Evolutionary conservation across 345 rosid genomes (phyloP), one percentile per base, ranked within the genome.

Genomic region (Aquilaria sinensis): DNA sequence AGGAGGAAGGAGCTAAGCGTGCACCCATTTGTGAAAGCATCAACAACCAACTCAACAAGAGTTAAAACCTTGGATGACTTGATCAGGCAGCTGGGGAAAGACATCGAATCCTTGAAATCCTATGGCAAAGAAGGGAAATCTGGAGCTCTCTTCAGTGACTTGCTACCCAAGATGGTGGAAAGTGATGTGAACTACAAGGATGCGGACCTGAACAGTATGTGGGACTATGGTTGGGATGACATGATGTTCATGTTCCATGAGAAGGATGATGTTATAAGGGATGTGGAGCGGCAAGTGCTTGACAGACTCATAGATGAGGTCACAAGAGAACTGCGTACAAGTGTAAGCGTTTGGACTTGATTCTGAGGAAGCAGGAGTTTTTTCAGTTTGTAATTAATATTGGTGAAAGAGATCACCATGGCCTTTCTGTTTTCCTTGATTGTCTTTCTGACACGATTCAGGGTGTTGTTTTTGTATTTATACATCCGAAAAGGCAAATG

Each of bases 171-270:
- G 65, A 82, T 88, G 81, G 76, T 90, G 34, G 93, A 82, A 65
- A 63, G 58, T 45, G 97, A 94, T 69, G 72, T 94, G 43, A 14
- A 78, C 37, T 47, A 69, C 61, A 72, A 71, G 60, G 83, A 83
- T 37, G 82, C 85, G 13, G 91, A 81, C 69, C 34, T 87, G 60
- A 87, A 86, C 71, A 88, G 88, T 48, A 88, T 86, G 93, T 90
- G 99, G 97, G 97, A 94, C 52, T 70, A 73, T 64, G 92, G 91
- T 13, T 90, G 99, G 99, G 73, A 81, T 9, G 70, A 66, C 47
- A 65, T 33, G 46, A 73, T 64, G 82, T 47, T 67, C 32, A 77
- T 76, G 14, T 79, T 80, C 62, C 62, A 76, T 23, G 95, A 86
- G 68, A 86, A 80, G 67, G 90, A 88, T 41, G 95, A 90, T 50